Evolutionary conservation across 1,284 basidiomycete species (phyloP), one percentile per base, ranked within the genome.

Genomic region (Microstroma glucosiphilum): DNA sequence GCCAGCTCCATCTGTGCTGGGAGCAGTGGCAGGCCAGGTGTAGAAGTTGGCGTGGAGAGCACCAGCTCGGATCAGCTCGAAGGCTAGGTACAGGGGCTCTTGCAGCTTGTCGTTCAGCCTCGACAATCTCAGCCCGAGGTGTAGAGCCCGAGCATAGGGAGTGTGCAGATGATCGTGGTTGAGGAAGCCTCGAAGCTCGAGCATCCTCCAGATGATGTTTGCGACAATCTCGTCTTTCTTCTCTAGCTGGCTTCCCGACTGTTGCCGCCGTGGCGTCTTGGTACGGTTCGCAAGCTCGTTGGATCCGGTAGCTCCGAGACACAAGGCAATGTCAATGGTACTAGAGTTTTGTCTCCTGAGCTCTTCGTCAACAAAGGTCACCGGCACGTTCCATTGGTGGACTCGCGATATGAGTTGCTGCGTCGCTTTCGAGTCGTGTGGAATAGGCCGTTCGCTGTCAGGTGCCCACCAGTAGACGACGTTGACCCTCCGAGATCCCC

Each of bases 141-240:
- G 86, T 84, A 96, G 89, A 1, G 94, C 93, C 61, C 91, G 87
- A 57, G 92, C 94, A 72, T 69, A 73, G 37, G 89, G 84, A 1
- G 91, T 91, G 77, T 96, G 94, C 48, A 86, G 87, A 81, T 98
- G 94, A 15, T 88, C 81, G 13, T 82, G 85, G 78, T 89, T 91
- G 74, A 97, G 84, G 83, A 96, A 96, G 89, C 92, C 92, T 80
- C 94, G 84, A 60, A 98, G 82, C 80, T 97, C 94, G 62, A 99
- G 85, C 85, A 98, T 96, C 55, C 94, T 86, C 93, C 93, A 97
- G 67, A 98, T 89, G 40, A 93, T 91, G 79, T 99, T 99, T 8
- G 93, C 94, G 1, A 99, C 94, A 0, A 96, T 85, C 80, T 99
- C 96, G 76, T 99, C 94, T 82, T 98, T 98, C 82, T 96, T 96